phyloP scores from a whole-genome alignment of 1,284 basidiomycete species.

The Trametes sp. region DNA sequence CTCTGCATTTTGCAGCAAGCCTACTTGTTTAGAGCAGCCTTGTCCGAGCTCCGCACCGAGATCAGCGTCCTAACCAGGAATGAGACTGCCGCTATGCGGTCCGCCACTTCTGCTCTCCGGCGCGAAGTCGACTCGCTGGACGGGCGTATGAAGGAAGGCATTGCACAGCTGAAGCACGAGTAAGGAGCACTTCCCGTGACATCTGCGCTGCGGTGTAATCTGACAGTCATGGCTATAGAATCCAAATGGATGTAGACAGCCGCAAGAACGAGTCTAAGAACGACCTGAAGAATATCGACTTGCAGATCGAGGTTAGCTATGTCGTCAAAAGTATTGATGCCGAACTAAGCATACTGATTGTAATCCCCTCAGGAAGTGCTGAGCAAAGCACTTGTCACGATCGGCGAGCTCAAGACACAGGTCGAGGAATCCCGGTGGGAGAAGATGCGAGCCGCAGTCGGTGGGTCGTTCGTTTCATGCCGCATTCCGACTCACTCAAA shows the following conservation, averaged over 20 bases:
- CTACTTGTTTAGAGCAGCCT: conserved; percentile 93
- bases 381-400: conserved; percentile 84
- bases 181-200: conserved; percentile 44
- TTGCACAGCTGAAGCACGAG: conserved; percentile 92
- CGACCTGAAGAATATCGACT: conserved; percentile 88
- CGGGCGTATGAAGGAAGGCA: conserved; percentile 94
- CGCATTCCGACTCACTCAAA: background rate
- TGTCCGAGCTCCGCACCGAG: conserved; percentile 92
- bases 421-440: conserved; percentile 94
- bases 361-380: conserved; percentile 72
- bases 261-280: conserved; percentile 93
- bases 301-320: conserved; percentile 83
- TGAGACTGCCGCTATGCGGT: conserved; percentile 83
- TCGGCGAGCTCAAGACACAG: conserved; percentile 87
- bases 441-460: conserved; percentile 86
- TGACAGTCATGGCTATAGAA: conserved; percentile 51
- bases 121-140: conserved; percentile 90
- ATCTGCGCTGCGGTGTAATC: background rate
- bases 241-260: conserved; percentile 96
- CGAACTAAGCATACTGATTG: background rate
- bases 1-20: conserved; percentile 72
- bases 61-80: conserved; percentile 86
- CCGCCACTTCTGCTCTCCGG: conserved; percentile 79
- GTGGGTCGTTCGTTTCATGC: conserved; percentile 58
- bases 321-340: background rate